A percentile compares a stretch with the other conserved stretches of the same genome.
phyloP scores from a whole-genome alignment of 2,329 filamentous ascomycete species.

The Pseudogymnoascus sp. region DNA sequence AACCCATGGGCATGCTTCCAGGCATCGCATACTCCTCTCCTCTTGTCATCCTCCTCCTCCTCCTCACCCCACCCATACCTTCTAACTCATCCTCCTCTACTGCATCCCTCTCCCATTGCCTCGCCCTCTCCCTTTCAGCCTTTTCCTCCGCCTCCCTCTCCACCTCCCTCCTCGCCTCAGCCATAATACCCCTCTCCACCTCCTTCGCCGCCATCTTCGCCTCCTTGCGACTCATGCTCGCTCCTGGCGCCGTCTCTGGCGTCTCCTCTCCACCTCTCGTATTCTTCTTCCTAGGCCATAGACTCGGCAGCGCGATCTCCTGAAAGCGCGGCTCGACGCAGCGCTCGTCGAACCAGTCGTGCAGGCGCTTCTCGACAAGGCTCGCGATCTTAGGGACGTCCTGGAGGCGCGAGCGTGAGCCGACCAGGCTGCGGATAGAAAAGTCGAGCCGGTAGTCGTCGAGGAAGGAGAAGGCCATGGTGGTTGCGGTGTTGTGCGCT shows the following conservation, averaged over 20 bases:
- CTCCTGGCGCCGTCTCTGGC: conserved; percentile 27
- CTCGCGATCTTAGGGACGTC: conserved; percentile 86
- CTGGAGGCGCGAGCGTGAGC: conserved; percentile 69
- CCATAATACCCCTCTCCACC: conserved; percentile 38
- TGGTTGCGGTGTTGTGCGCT: conserved; percentile 65
- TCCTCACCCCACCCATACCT: conserved; percentile 9
- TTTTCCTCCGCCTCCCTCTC: conserved; percentile 20
- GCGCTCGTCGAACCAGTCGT: conserved; percentile 82
- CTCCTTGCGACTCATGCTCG: conserved; percentile 47
- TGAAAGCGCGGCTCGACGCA: conserved; percentile 81
- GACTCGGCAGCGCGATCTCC: conserved; percentile 71
- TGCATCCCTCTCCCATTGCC: conserved; percentile 12
- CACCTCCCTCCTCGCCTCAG: conserved; percentile 31
- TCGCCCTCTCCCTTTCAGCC: conserved; percentile 26
- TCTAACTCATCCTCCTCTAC: conserved; percentile 1
- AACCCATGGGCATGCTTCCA: conserved; percentile 26
- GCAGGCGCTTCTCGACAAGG: conserved; percentile 68
- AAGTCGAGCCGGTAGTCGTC: conserved; percentile 82
- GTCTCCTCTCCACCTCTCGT: conserved; percentile 63
- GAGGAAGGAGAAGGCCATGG: conserved; percentile 88
- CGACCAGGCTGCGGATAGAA: conserved; percentile 70
- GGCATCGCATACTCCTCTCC: conserved; percentile 29
- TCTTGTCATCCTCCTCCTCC: conserved; percentile 27
- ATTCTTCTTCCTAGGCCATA: conserved; percentile 81
- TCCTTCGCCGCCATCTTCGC: conserved; percentile 43